These are phyloP conservation scores for Trichoderma aggressivum DNA, from an alignment of 2,329 filamentous ascomycete species.

Conservation along the genomic window DNA sequence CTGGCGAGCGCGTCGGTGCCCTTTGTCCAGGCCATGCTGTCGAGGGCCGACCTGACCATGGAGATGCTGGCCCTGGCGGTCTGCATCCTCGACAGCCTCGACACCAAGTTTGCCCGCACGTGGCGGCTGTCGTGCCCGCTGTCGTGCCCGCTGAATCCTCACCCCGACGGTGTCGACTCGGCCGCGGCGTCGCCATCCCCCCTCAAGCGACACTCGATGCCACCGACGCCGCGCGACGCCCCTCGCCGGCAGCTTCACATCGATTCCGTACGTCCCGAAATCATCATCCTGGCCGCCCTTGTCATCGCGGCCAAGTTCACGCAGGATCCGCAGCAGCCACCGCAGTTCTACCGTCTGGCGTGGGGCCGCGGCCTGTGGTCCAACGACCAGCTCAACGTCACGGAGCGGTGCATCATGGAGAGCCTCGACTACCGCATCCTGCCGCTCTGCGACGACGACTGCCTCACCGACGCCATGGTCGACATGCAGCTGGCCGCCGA, in stretches of 20 bases:
- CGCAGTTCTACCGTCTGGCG: slow-evolving; percentile 48
- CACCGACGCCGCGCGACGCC: slow-evolving; percentile 35
- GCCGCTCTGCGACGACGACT: slow-evolving; percentile 54
- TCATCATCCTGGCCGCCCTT: slow-evolving; percentile 61
- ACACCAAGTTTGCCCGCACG: slow-evolving; percentile 57
- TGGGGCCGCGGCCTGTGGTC: slow-evolving; percentile 59
- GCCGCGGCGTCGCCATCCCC: slow-evolving; percentile 19
- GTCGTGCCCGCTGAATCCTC: slow-evolving; percentile 44
- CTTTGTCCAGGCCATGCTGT: slow-evolving; percentile 59
- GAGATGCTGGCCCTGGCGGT: slow-evolving; percentile 63
- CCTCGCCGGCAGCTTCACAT: slow-evolving; percentile 49
- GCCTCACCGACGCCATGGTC: slow-evolving; percentile 56
- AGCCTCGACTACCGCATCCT: slow-evolving; percentile 61
- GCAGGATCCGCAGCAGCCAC: slow-evolving; percentile 55
- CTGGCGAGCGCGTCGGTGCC: slow-evolving; percentile 55
- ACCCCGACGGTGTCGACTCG: slow-evolving; percentile 23
- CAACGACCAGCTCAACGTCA: slow-evolving; percentile 59
- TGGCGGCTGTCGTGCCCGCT: slow-evolving; percentile 58
- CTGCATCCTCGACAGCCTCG: slow-evolving; percentile 63
- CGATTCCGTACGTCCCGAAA: slow-evolving; percentile 58
- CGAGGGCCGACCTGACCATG: slow-evolving; percentile 54
- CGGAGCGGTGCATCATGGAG: slow-evolving; percentile 62
- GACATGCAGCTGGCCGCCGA: slow-evolving; percentile 60
- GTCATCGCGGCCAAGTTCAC: slow-evolving; percentile 64
- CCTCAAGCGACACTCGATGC: slow-evolving; percentile 49